Evolutionary conservation across 75 land plant genomes (phyloP).

Genomic region (Pinus taeda): DNA sequence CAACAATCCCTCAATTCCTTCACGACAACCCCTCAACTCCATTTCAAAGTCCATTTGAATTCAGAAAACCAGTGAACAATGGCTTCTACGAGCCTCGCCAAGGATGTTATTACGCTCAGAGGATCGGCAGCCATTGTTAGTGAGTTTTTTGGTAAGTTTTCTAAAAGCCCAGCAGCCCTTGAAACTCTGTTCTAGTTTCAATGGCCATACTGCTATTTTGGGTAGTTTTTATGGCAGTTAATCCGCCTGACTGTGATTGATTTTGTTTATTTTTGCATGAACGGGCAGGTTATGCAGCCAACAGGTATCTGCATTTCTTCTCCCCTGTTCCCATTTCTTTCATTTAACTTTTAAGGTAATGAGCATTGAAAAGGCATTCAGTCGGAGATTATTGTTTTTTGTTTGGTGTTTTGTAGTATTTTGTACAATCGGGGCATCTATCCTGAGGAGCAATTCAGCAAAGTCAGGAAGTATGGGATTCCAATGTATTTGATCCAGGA

Average conservation of each 20-base stretch:
- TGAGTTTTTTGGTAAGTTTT: constrained; percentile 79
- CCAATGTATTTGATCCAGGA: constrained; percentile 85
- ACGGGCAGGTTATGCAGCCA: constrained; percentile 71
- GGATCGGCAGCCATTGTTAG: constrained; percentile 98
- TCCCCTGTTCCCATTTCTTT: background rate
- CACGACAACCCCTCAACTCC: background rate
- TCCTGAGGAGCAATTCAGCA: constrained; percentile 83
- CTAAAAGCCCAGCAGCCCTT: background rate
- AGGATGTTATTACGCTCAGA: constrained; percentile 89
- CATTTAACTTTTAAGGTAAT: too few species aligned
- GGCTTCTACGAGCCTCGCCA: constrained; percentile 63
- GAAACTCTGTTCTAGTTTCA: background rate
- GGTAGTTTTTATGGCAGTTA: background rate
- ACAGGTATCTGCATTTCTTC: constrained; percentile 33
- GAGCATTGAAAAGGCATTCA: too few species aligned
- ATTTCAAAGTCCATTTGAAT: background rate
- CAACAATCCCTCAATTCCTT: too few species aligned
- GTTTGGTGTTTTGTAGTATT: constrained; percentile 42
- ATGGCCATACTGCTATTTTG: background rate
- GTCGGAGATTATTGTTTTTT: background rate
- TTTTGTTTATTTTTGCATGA: constrained; percentile 6
- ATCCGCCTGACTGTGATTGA: constrained; percentile 6
- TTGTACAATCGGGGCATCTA: constrained; percentile 92
- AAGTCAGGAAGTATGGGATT: constrained; percentile 96
- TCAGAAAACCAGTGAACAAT: constrained; percentile 7